Conservation (phyloP, 768 basidiomycete species). For the Hypholoma sublateritium region DNA sequence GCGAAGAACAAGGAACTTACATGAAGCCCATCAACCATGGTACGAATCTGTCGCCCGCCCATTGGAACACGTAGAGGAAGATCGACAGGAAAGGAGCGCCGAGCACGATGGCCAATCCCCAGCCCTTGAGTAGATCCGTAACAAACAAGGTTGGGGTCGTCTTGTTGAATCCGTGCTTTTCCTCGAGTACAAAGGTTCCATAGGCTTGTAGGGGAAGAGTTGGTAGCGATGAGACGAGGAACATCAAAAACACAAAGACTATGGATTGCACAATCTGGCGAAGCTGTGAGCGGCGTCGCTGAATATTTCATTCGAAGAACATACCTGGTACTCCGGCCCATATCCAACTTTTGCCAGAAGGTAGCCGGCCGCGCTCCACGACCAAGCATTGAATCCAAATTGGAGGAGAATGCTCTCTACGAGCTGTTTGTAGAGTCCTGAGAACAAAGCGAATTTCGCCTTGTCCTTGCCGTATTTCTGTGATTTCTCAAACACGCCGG, state of each 20-base stretch:
- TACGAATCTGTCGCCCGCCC: conserved; percentile 92
- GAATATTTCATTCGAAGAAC: conserved; percentile 17
- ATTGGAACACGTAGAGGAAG: conserved; percentile 88
- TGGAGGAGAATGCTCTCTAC: conserved; percentile 72
- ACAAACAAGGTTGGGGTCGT: conserved; percentile 77
- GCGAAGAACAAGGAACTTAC: conserved; percentile 42
- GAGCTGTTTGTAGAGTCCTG: conserved; percentile 71
- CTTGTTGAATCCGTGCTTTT: conserved; percentile 97
- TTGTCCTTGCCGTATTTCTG: conserved; percentile 93
- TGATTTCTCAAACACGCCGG: conserved; percentile 80
- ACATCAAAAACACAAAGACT: conserved; percentile 68
- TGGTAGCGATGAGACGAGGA: conserved; percentile 64
- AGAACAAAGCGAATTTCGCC: conserved; percentile 75
- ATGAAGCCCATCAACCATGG: conserved; percentile 93
- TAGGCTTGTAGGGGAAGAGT: conserved; percentile 78
- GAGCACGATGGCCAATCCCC: conserved; percentile 66
- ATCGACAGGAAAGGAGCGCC: conserved; percentile 85
- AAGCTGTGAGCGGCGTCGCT: neutral
- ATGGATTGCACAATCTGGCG: conserved; percentile 82
- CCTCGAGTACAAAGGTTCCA: conserved; percentile 91
- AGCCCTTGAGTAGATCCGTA: conserved; percentile 78
- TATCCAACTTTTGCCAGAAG: conserved; percentile 58
- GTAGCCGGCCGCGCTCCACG: conserved; percentile 67
- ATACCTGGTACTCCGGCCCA: conserved; percentile 71
- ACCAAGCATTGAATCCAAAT: conserved; percentile 79